Evolutionary conservation across 495 filamentous ascomycete species (phyloP), one percentile per base, ranked within the genome.

Genomic region (Aspergillus incahuasiensis): DNA sequence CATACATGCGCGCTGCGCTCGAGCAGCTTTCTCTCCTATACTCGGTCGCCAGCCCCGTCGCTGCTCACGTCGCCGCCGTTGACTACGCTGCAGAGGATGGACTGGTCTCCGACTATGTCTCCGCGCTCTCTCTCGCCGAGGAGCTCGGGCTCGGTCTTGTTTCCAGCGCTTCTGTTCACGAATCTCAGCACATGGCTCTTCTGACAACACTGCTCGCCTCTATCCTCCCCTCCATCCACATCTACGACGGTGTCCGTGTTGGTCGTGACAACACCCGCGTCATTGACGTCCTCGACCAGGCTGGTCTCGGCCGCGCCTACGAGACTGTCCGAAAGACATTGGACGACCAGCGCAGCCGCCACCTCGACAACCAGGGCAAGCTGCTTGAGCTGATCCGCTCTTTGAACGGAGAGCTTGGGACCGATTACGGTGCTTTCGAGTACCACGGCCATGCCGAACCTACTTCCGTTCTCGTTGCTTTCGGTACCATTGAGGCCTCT

Each of bases 161-260:
- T 12, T 84, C 88, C 34, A 96, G 90, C 62, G 83, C 83, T 22
- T 97, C 91, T 22, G 83, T 84, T 22, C 89, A 95, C 59, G 94
- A 98, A 70, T 79, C 87, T 25, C 94, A 98, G 78, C 95, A 98
- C 71, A 97, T 97, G 86, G 81, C 92, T 5, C 76, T 98, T 13
- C 84, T 97, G 63, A 81, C 94, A 8, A 97, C 91, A 1, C 69
- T 97, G 13, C 74, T 96, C 39, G 87, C 94, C 2, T 81, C 79
- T 25, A 73, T 94, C 16, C 66, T 95, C 48, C 94, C 94, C 6
- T 89, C 88, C 0, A 80, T 97, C 22, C 94, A 98, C 69, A 84
- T 92, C 54, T 97, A 94, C 63, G 94, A 98, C 67, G 94, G 94
- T 43, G 82, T 98, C 35, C 85, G 82, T 44, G 87, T 92, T 40